Evolutionary conservation across 768 basidiomycete genomes (phyloP).

Genomic region (Hericium rajendrae): DNA sequence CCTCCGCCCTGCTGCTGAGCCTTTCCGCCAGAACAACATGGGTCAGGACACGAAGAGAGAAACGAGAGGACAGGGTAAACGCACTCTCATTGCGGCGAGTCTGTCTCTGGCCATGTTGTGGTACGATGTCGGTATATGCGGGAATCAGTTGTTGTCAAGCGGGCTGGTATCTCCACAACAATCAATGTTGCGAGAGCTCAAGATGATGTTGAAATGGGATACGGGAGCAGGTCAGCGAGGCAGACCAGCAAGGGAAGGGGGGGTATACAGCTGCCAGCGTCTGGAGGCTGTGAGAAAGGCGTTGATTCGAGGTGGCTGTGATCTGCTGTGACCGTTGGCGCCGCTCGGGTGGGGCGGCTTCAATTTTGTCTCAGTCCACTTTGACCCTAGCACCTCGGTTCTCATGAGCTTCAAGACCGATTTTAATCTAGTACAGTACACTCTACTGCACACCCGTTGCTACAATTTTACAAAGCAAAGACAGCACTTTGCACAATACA

Average conservation of each 20-base stretch:
- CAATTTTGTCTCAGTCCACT: not conserved
- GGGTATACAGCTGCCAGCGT: not conserved
- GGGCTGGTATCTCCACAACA: slow-evolving; percentile 8
- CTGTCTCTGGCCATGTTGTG: slow-evolving; percentile 75
- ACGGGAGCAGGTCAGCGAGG: not conserved
- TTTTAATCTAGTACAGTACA: too few species aligned
- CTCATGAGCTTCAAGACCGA: too few species aligned
- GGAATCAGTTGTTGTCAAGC: not conserved
- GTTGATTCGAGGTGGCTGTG: not conserved
- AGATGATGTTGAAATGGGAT: not conserved
- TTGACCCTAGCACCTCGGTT: too few species aligned
- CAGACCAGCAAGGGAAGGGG: not conserved
- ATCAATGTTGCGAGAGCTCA: slow-evolving; percentile 15
- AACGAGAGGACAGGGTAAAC: slow-evolving; percentile 17
- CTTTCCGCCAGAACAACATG: slow-evolving; percentile 22
- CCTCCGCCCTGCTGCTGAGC: slow-evolving; percentile 62
- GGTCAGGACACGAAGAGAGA: slow-evolving; percentile 5
- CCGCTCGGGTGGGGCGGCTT: too few species aligned
- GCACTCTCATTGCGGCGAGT: slow-evolving; percentile 77
- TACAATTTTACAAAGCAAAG: too few species aligned
- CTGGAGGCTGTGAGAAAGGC: not conserved
- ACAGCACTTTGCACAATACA: too few species aligned
- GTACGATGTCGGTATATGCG: not conserved
- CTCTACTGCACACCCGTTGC: too few species aligned
- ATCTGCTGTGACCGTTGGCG: not conserved